phyloP scores from a whole-genome alignment of 441 rosid species.

The Mallotus japonicus region DNA sequence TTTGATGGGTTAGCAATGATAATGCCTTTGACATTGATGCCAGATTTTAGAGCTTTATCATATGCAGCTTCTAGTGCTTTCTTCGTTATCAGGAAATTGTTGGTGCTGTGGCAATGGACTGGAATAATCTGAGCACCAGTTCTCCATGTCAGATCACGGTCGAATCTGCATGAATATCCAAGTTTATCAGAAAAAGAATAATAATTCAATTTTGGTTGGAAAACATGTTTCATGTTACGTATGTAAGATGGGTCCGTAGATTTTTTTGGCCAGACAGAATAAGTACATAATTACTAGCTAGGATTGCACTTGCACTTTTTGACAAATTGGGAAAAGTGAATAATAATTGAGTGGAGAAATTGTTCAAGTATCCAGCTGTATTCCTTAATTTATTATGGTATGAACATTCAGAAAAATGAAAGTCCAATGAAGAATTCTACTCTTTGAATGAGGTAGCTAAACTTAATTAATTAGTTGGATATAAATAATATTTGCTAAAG shows the following conservation, averaged over 20 bases:
- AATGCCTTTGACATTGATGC: constrained; percentile 64
- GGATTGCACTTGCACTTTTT: neutral
- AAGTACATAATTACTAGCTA: neutral
- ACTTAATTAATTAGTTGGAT: too few species aligned
- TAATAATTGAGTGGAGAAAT: neutral
- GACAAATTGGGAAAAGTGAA: neutral
- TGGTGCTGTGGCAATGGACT: constrained; percentile 61
- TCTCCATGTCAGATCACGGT: constrained; percentile 89
- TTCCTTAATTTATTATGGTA: neutral
- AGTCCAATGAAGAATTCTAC: neutral
- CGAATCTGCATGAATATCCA: constrained; percentile 52
- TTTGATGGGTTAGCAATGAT: constrained; percentile 90
- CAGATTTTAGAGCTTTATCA: constrained; percentile 41
- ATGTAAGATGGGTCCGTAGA: neutral
- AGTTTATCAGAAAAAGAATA: neutral
- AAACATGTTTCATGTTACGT: neutral
- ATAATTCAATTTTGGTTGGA: neutral
- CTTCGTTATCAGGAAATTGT: constrained; percentile 62
- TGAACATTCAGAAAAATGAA: too few species aligned
- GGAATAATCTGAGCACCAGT: constrained; percentile 74
- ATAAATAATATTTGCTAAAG: neutral
- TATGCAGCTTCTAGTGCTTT: constrained; percentile 71
- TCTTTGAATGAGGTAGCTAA: neutral
- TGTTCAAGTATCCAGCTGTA: neutral
- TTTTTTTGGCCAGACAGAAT: neutral